A percentile compares a stretch with the other conserved stretches of the same genome.
phyloP scores from a whole-genome alignment of 1,284 basidiomycete genomes.

The Ustilago trichophora region DNA sequence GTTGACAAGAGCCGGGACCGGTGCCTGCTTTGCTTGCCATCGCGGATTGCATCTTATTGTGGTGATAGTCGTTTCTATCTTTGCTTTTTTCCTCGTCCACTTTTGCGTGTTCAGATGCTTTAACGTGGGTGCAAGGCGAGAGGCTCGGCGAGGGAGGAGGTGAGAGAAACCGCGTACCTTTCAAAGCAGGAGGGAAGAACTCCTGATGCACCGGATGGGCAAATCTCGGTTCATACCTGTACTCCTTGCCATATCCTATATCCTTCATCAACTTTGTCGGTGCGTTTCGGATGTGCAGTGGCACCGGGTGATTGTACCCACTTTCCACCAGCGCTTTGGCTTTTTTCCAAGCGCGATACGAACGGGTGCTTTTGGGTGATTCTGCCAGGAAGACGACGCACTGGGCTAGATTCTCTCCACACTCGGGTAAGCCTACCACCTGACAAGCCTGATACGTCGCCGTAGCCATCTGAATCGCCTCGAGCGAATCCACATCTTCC shows the following conservation, averaged over 20 bases:
- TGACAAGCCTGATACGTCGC: slow-evolving; percentile 60
- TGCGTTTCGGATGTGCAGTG: slow-evolving; percentile 83
- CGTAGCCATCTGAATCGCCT: slow-evolving; percentile 67
- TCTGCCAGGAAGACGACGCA: slow-evolving; percentile 84
- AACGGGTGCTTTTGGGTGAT: slow-evolving; percentile 81
- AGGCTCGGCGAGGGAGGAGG: too few species aligned
- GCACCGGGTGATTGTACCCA: slow-evolving; percentile 72
- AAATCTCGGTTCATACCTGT: slow-evolving; percentile 79
- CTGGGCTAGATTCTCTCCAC: slow-evolving; percentile 73
- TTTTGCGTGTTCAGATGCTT: too few species aligned
- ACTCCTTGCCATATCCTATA: slow-evolving; percentile 73
- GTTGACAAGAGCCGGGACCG: slow-evolving; percentile 58
- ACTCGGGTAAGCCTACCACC: slow-evolving; percentile 80
- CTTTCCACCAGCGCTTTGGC: slow-evolving; percentile 50
- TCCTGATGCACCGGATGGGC: slow-evolving; percentile 71
- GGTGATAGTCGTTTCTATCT: slow-evolving; percentile 16
- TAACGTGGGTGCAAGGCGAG: too few species aligned
- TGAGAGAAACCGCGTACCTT: slow-evolving; percentile 70
- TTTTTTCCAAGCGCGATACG: slow-evolving; percentile 61
- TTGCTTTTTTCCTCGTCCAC: neutral
- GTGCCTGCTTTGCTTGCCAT: slow-evolving; percentile 32
- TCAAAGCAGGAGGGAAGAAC: slow-evolving; percentile 69
- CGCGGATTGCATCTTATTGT: slow-evolving; percentile 9
- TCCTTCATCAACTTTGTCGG: slow-evolving; percentile 84
- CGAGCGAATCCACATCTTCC: slow-evolving; percentile 85